These are phyloP conservation scores for Leccinum angustisporum DNA, from an alignment of 1,284 basidiomycete genomes.

Conservation along the genomic window DNA sequence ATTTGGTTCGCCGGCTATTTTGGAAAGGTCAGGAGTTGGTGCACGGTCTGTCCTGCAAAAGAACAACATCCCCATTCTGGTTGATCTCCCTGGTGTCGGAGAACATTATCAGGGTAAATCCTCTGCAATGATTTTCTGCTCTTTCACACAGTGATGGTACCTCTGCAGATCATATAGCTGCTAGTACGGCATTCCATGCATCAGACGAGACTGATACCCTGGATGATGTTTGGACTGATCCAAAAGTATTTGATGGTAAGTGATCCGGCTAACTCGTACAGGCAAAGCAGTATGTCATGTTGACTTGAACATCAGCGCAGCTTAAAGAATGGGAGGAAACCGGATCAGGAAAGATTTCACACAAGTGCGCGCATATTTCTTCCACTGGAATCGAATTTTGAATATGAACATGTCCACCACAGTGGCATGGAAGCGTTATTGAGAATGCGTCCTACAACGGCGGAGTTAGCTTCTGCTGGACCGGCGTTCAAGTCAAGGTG, in stretches of 20 bases:
- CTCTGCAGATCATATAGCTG: neutral
- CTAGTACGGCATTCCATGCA: neutral
- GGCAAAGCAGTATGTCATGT: neutral
- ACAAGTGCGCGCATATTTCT: neutral
- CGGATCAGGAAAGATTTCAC: neutral
- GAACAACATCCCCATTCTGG: no score
- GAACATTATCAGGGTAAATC: conserved; percentile 50
- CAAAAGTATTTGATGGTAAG: neutral
- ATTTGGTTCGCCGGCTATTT: no score
- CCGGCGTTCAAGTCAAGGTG: conserved; percentile 37
- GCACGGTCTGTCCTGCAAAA: no score
- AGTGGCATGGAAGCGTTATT: conserved; percentile 42
- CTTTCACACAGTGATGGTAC: neutral
- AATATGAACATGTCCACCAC: neutral
- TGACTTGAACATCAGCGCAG: neutral
- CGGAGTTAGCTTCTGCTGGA: conserved; percentile 37
- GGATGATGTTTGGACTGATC: neutral
- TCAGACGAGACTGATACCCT: neutral
- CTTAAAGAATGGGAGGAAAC: neutral
- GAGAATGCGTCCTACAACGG: no score
- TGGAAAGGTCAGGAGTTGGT: no score
- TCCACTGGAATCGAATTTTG: neutral
- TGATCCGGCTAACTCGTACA: neutral
- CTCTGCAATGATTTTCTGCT: neutral
- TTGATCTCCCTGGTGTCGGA: no score